Percentiles rank a stretch among this genome's conserved stretches.
Conservation (phyloP, 495 filamentous ascomycete genomes). For the Collariella sp. region DNA sequence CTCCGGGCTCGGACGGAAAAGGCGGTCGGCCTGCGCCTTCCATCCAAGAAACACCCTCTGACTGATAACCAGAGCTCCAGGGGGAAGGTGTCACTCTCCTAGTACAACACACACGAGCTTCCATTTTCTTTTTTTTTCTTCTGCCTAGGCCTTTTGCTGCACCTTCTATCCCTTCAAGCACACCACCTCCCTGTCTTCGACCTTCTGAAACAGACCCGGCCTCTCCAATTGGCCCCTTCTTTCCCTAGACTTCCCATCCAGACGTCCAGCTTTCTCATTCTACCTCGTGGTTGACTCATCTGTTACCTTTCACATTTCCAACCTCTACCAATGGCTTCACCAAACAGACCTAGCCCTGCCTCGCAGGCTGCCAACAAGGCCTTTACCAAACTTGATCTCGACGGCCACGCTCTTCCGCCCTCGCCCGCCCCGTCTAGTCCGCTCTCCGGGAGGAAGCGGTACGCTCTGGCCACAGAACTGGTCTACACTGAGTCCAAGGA, state of each 20-base stretch:
- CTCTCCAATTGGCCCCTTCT: slow-evolving; percentile 3
- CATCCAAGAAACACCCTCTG: not conserved
- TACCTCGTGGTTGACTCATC: not conserved
- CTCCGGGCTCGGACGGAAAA: slow-evolving; percentile 25
- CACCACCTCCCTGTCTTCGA: not conserved
- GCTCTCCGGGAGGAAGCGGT: slow-evolving; percentile 64
- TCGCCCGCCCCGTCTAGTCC: slow-evolving; percentile 93
- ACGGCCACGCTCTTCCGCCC: slow-evolving; percentile 85
- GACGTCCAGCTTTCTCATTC: not conserved
- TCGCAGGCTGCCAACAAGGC: slow-evolving; percentile 51
- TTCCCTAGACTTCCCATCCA: not conserved
- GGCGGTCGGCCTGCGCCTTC: slow-evolving; percentile 16
- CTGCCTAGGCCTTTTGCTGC: not conserved
- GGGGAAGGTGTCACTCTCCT: not conserved
- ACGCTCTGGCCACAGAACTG: slow-evolving; percentile 89
- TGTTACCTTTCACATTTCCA: not conserved
- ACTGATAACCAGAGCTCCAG: not conserved
- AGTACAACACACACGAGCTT: not conserved
- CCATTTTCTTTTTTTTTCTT: not conserved
- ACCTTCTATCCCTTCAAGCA: not conserved
- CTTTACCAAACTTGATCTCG: slow-evolving; percentile 66
- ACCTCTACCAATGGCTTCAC: slow-evolving; percentile 28
- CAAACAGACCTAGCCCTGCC: slow-evolving; percentile 19
- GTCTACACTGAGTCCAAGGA: slow-evolving; percentile 93
- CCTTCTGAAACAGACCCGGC: not conserved